Conservation (phyloP, 2,329 filamentous ascomycete species). For the Botrytis elliptica region DNA sequence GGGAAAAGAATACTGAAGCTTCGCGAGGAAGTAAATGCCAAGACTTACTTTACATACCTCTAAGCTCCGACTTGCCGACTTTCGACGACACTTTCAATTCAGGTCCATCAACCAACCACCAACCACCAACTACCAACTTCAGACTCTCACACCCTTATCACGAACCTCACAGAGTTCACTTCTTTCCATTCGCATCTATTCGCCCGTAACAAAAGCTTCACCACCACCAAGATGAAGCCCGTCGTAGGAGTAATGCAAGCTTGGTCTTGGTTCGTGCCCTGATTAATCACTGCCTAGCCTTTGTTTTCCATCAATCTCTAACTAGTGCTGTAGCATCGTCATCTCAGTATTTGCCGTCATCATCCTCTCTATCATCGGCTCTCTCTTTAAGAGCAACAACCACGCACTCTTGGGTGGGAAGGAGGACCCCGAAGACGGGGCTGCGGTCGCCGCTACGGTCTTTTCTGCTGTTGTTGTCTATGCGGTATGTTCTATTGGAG, state of each 20-base stretch:
- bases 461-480: conserved; percentile 90
- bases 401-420: conserved; percentile 79
- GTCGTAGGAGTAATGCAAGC: conserved; percentile 88
- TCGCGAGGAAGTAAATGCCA: not conserved
- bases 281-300: conserved; percentile 4
- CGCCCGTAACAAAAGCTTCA: not conserved
- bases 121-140: not conserved
- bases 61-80: conserved; percentile 14
- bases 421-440: conserved; percentile 61
- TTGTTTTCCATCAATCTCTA: conserved; percentile 17
- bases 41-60: not conserved
- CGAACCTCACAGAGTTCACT: not conserved
- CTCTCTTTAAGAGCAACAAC: conserved; percentile 76
- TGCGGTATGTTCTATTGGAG: conserved; percentile 60
- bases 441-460: conserved; percentile 77
- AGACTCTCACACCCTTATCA: not conserved
- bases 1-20: not conserved
- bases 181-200: not conserved
- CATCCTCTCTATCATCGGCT: conserved; percentile 61
- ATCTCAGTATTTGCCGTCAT: conserved; percentile 65
- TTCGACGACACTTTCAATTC: conserved; percentile 8
- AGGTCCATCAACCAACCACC: conserved; percentile 9
- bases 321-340: conserved; percentile 60
- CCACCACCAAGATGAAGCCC: conserved; percentile 71
- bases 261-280: conserved; percentile 80